Percentiles rank a stretch among this genome's conserved stretches.
Evolutionary conservation across 768 basidiomycete genomes (phyloP).

Genomic region (Cyathus striatus): DNA sequence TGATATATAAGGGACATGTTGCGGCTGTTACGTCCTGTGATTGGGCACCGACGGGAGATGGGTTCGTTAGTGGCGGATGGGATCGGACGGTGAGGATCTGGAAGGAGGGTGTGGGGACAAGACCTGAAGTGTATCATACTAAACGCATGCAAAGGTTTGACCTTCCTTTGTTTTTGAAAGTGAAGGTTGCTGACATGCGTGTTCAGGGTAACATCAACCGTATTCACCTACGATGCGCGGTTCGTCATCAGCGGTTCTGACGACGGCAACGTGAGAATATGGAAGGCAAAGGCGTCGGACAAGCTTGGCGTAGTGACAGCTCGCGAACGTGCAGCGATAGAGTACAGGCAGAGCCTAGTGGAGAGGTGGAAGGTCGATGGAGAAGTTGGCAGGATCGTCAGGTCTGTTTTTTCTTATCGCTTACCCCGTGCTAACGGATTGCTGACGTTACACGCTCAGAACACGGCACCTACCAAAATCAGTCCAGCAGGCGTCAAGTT

Average conservation of each 20-base stretch:
- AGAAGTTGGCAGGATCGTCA: conserved; percentile 74
- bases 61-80: conserved; percentile 96
- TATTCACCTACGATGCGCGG: conserved; percentile 86
- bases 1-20: conserved; percentile 97
- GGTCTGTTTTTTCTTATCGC: conserved; percentile 44
- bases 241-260: conserved; percentile 91
- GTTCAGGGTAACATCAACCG: conserved; percentile 76
- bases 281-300: conserved; percentile 92
- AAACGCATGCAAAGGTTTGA: conserved; percentile 96
- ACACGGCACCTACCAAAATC: conserved; percentile 84
- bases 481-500: conserved; percentile 81
- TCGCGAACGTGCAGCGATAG: conserved; percentile 85
- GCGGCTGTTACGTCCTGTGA: conserved; percentile 96
- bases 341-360: conserved; percentile 86
- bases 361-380: conserved; percentile 85
- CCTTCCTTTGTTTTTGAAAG: neutral
- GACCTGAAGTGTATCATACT: conserved; percentile 91
- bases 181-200: neutral
- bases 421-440: conserved; percentile 1
- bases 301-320: conserved; percentile 89
- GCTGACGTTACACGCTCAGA: conserved; percentile 28
- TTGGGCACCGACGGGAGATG: conserved; percentile 94
- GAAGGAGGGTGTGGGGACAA: conserved; percentile 78
- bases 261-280: conserved; percentile 91
- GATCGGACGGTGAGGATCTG: conserved; percentile 93